Evolutionary conservation across 2,329 filamentous ascomycete genomes (phyloP), one percentile per base, ranked within the genome.

Genomic region (Pseudogymnoascus sp.): DNA sequence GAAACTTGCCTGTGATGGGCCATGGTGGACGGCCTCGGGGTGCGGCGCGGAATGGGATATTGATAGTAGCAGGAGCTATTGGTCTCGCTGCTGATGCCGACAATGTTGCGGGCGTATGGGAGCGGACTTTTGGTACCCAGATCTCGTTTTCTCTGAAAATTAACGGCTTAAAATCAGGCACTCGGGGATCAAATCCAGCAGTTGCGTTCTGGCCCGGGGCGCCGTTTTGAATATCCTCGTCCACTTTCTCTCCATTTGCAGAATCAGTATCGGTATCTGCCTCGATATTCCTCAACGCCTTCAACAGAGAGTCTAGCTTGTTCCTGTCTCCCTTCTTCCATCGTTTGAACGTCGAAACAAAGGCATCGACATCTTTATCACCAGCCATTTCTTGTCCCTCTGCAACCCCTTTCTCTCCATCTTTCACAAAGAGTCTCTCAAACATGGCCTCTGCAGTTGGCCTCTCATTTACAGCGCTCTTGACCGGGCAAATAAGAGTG

Each of bases 281-380:
- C 9, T 60, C 58, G 22, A 60, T 60, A 11, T 60, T 12, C 6
- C 38, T 39, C 35, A 39, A 41, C 25, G 19, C 58, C 11, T 60
- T 60, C 19, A 60, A 39, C 22, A 60, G 22, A 39, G 58, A 38
- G 12, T 41, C 19, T 8, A 60, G 25, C 25, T 60, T 60, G 14
- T 11, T 25, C 58, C n/a, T 60, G 35, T 41, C 58, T 25, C 33
- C 35, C 58, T 39, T 60, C 58, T 60, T 60, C 33, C 33, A 41
- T 60, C 38, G 58, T 8, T 41, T 60, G 2, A 39, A 39, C 2
- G 58, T 60, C 8, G 58, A 38, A 7, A 60, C 19, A 23, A 41
- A 11, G 14, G 14, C 3, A 28, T 60, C 58, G 6, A 60, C 33
- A 30, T 60, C 58, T 28, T 38, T 12, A 25, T 60, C 58, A 2